Percentiles rank a stretch among this genome's conserved stretches.
Evolutionary conservation across 1,284 basidiomycete genomes (phyloP).

Genomic region (Retiboletus flavoniger): DNA sequence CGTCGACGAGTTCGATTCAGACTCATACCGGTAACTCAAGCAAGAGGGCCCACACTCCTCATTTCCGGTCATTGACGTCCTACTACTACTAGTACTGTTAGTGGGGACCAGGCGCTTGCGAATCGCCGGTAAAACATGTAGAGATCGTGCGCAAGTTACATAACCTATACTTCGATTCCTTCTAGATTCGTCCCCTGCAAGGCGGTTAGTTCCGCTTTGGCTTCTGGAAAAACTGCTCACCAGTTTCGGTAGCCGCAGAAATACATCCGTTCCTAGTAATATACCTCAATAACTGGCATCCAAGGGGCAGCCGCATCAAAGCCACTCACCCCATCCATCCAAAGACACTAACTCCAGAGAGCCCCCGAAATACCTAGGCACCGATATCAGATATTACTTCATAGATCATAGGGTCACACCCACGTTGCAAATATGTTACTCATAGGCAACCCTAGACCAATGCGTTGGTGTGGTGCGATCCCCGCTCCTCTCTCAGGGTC

Average conservation of each 20-base stretch:
- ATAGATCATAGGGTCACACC: constrained; percentile 22
- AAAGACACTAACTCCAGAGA: constrained; percentile 78
- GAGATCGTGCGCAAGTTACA: background rate
- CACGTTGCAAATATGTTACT: constrained; percentile 82
- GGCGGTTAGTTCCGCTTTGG: constrained; percentile 5
- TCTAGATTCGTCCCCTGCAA: constrained; percentile 78
- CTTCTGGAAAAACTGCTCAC: constrained; percentile 44
- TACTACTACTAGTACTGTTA: constrained; percentile 3
- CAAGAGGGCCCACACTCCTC: background rate
- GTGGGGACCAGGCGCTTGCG: background rate
- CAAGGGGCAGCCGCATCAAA: background rate
- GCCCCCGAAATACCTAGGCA: constrained; percentile 72
- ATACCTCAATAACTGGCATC: background rate
- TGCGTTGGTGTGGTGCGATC: constrained; percentile 56
- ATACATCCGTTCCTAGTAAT: constrained; percentile 72
- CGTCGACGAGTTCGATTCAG: background rate
- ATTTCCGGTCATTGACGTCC: constrained; percentile 13
- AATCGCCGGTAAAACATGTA: constrained; percentile 13
- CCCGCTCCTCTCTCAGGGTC: constrained; percentile 47
- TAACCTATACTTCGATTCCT: constrained; percentile 66
- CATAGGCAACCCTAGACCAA: constrained; percentile 82
- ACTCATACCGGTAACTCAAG: background rate
- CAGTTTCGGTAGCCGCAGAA: constrained; percentile 76
- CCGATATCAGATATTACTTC: constrained; percentile 5
- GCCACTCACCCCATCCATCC: constrained; percentile 73